Evolutionary conservation across 768 basidiomycete genomes (phyloP), one percentile per base, ranked within the genome.

Genomic region (Jaapia argillacea): DNA sequence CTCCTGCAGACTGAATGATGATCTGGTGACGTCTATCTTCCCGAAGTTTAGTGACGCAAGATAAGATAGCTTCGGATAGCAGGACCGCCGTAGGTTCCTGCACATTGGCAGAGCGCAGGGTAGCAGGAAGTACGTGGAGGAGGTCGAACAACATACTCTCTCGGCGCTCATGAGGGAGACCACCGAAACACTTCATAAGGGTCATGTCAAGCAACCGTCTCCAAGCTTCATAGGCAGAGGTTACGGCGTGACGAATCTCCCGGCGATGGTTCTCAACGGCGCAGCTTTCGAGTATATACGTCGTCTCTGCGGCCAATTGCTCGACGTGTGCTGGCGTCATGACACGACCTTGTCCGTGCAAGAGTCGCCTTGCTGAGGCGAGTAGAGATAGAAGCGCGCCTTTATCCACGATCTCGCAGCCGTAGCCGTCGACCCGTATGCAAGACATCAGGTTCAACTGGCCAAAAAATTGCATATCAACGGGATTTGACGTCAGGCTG

Each of bases 71-170:
- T 53, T 94, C 91, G 1, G 89, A 85, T 5, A 98, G 70, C 3
- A 93, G 63, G n/a, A 92, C 72, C 7, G 87, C 74, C 1, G 88
- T 85, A 2, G 78, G 67, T 45, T 85, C 81, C 27, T 81, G 73
- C 18, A 83, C 65, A 44, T 79, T 80, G 7, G 69, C 61, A 0
- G 79, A 81, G 24, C 72, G 74, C 36, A 93, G 72, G 18, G 76
- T 75, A 2, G 70, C 61, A 1, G 91, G 85, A 18, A 96, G 70
- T 18, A 87, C 80, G 52, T 86, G 82, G 16, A 98, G 71, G 16
- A 98, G 67, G 56, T 96, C 94, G 52, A 94, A 89, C 4, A 96
- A 69, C 69, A 94, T 83, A 48, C 79, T 81, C 61, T 97, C 92
- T 21, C 89, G 75, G 21, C 77, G 79, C 46, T 90, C 85, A 48